Conservation (phyloP, 2,329 filamentous ascomycete species). For the Pseudogymnoascus sp. region DNA sequence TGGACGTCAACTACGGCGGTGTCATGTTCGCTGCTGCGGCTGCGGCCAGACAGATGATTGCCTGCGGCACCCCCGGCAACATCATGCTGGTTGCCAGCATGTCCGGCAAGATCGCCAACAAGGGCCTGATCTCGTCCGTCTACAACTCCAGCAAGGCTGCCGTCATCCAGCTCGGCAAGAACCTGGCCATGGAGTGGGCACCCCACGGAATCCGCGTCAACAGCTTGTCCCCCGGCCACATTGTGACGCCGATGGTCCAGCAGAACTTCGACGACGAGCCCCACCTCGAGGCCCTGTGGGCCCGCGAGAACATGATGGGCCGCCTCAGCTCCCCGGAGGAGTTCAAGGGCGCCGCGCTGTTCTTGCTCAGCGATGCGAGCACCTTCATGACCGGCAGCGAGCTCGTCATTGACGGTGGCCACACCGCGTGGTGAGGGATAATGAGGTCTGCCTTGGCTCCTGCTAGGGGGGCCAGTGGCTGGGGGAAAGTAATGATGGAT, state of each 20-base stretch:
- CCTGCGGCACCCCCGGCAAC: constrained; percentile 67
- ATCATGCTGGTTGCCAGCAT: constrained; percentile 96
- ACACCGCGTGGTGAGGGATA: constrained; percentile 34
- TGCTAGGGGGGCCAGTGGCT: neutral
- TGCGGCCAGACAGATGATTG: constrained; percentile 83
- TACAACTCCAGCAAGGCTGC: constrained; percentile 38
- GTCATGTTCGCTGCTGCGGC: constrained; percentile 82
- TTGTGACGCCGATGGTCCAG: constrained; percentile 76
- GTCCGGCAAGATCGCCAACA: constrained; percentile 49
- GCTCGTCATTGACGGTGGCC: constrained; percentile 63
- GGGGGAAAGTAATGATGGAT: neutral
- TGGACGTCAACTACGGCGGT: constrained; percentile 88
- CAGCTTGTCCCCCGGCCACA: constrained; percentile 73
- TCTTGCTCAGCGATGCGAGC: constrained; percentile 59
- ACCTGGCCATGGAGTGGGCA: constrained; percentile 68
- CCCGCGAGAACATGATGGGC: constrained; percentile 77
- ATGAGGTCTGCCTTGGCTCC: neutral
- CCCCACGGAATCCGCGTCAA: constrained; percentile 64
- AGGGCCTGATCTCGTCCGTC: constrained; percentile 9
- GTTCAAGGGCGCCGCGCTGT: constrained; percentile 63
- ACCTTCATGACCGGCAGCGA: constrained; percentile 65
- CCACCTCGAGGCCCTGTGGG: constrained; percentile 61
- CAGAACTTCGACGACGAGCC: constrained; percentile 69
- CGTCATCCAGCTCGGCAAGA: constrained; percentile 63
- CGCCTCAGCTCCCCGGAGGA: constrained; percentile 60